Base-by-base conservation (phyloP, 495 filamentous ascomycete species). In the Letharia columbiana region DNA sequence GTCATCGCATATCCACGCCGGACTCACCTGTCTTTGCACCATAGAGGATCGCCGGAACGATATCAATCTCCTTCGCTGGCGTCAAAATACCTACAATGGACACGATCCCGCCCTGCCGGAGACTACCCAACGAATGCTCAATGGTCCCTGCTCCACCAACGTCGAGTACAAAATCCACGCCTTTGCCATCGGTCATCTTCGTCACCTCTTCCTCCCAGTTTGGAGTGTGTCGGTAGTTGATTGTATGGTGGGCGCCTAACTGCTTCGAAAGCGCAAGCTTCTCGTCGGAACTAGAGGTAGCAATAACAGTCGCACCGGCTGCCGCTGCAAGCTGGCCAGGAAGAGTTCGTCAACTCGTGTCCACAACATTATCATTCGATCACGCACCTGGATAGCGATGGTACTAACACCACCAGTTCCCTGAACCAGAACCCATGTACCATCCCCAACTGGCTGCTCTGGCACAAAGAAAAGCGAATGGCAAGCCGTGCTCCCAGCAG, bases 361-460 rank as follows among this genome's bases (percentile, higher is more conserved):
- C 15, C 33, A 7, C 13, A 33, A 35, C 7, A 35, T 13, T 13
- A 33, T 56, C 31, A 35, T 35, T 35, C 13, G 18, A 56, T 9
- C 52, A 56, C 52, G 52, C 13, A 56, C 52, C 52, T 56, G 52
- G 18, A 56, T 56, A 35, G 52, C 52, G 37, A 33, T 56, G 23
- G 52, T 56, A 56, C 52, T 56, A 18, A 56, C 52, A 56, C 52
- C 52, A 35, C 52, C 52, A 56, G 52, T 56, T 3, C 52, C 52
- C 15, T 56, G 52, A 17, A 56, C 52, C 13, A 56, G 52, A 17
- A 56, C 52, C 52, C 28, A 56, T 18, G 52, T 18, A 15, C 13
- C 31, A 3, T 56, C 4, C 13, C 28, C 52, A 7, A 56, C 18
- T 4, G 28, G 28, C 52, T 56, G 52, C 28, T 56, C 31, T 15